phyloP scores from a whole-genome alignment of 1,284 basidiomycete genomes.

The Boletus subluridellus region DNA sequence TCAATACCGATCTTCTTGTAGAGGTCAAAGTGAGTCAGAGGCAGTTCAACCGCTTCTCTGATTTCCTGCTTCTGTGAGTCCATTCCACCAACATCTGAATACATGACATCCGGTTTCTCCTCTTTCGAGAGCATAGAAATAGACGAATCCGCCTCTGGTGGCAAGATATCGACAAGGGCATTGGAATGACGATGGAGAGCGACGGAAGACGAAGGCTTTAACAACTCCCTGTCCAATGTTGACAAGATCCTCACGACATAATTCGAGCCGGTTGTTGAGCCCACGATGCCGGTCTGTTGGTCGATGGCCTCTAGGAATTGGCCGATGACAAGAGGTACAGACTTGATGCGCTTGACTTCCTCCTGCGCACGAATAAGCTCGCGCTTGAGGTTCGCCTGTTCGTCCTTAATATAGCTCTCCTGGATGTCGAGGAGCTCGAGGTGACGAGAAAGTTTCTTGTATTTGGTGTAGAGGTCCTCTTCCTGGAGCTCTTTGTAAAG shows the following conservation, averaged over 20 bases:
- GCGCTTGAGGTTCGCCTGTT: constrained; percentile 96
- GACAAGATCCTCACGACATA: constrained; percentile 98
- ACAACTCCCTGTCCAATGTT: constrained; percentile 93
- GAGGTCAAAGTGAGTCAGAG: constrained; percentile 95
- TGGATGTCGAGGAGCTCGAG: constrained; percentile 93
- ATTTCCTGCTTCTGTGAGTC: constrained; percentile 99
- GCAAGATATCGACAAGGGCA: constrained; percentile 96
- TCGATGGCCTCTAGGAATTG: constrained; percentile 99
- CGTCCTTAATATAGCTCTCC: constrained; percentile 98
- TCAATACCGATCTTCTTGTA: constrained; percentile 99
- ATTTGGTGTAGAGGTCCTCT: constrained; percentile 92
- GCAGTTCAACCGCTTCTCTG: constrained; percentile 96
- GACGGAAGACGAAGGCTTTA: constrained; percentile 96
- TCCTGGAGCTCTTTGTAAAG: constrained; percentile 84
- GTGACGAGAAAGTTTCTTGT: constrained; percentile 91
- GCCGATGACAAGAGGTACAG: constrained; percentile 98
- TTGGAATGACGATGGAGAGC: constrained; percentile 98
- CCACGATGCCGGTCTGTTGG: constrained; percentile 96
- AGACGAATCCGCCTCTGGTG: constrained; percentile 96
- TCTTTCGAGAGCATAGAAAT: constrained; percentile 93
- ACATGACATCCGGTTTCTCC: constrained; percentile 90
- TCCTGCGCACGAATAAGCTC: constrained; percentile 98
- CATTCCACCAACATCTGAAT: constrained; percentile 94
- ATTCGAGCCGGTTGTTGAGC: constrained; percentile 96
- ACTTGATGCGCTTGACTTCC: constrained; percentile 99